Conservation (phyloP, 371 early-diverging fungal species). For the Nematocida ausubeli region DNA sequence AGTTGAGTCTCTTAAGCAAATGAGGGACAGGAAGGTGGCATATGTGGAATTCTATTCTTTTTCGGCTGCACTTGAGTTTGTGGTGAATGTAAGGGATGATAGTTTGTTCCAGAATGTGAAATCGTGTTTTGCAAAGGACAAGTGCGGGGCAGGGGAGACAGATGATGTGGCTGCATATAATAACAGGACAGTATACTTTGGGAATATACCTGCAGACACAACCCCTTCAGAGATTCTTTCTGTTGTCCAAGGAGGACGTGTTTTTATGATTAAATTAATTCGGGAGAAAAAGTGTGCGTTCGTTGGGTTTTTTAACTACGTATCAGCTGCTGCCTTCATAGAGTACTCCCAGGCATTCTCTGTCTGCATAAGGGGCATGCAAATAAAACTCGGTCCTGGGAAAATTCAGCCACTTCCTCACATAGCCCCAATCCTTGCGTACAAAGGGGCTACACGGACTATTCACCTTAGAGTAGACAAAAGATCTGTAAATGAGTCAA, state of each 20-base stretch:
- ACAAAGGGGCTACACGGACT: conserved; percentile 6
- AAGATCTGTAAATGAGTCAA: not conserved
- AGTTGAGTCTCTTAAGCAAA: conserved; percentile 41
- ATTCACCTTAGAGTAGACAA: not conserved
- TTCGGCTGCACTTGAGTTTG: conserved; percentile 39
- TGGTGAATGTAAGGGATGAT: conserved; percentile 23
- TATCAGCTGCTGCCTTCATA: conserved; percentile 50
- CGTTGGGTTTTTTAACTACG: conserved; percentile 36
- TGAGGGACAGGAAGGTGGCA: conserved; percentile 20
- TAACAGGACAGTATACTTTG: conserved; percentile 52
- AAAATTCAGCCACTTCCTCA: conserved; percentile 28
- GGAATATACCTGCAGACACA: conserved; percentile 35
- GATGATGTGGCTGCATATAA: not conserved
- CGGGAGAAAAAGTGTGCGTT: conserved; percentile 52
- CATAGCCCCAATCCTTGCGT: conserved; percentile 30
- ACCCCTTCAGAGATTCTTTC: conserved; percentile 28
- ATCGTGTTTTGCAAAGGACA: conserved; percentile 37
- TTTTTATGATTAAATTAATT: conserved; percentile 25
- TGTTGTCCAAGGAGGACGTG: conserved; percentile 30
- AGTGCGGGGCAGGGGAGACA: conserved; percentile 2
- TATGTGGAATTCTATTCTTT: conserved; percentile 44
- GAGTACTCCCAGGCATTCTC: conserved; percentile 21
- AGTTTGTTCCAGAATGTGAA: conserved; percentile 36
- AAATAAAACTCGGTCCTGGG: conserved; percentile 35
- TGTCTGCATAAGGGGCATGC: conserved; percentile 12